Base-by-base conservation (phyloP, 2,329 filamentous ascomycete species). In the Chrysoporthe austroafricana region DNA sequence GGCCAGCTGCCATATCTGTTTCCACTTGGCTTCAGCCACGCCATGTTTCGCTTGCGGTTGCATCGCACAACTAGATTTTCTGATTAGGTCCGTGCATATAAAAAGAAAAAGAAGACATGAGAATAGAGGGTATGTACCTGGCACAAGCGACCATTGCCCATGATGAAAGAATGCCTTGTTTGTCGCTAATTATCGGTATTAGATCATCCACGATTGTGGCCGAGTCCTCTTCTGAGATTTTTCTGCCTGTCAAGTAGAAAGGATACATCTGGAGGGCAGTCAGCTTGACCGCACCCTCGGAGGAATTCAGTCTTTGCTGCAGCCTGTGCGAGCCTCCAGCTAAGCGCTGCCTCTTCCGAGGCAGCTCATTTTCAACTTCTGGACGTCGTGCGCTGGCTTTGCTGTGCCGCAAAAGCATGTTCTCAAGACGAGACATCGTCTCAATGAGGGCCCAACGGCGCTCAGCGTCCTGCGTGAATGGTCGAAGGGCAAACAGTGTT, bases 131-230 rank as follows among this genome's bases (percentile, higher is more conserved):
- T 34, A 78, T 84, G 75, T 81, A 94, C 93, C 91, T 92, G 70
- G 92, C 84, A 75, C 93, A 88, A n/a, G 90, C 90, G 63, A 97
- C 77, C 82, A 97, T 88, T 21, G 93, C 90, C 96, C 96, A 99
- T 0, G 90, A 92, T 8, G 90, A 86, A 52, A 90, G 81, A 9
- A 79, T 77, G 16, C 81, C 79, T 71, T 91, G 89, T 73, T 97
- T 94, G 74, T 96, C 91, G 11, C 86, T 84, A 56, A 91, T 86
- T 64, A 85, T 83, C 13, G 80, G 77, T 18, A 84, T 79, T 18
- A 96, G 79, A 56, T 86, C 84, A 9, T 84, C 82, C 2, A 96
- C 75, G 4, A 90, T 76, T 0, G 84, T 81, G 5, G 79, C 77
- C 36, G 90, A 79, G 13, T 87, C 85, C 43, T 89, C 84, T 43